Evolutionary conservation across 306 rosid species (phyloP).

Genomic region (Pachyrhizus erosus): DNA sequence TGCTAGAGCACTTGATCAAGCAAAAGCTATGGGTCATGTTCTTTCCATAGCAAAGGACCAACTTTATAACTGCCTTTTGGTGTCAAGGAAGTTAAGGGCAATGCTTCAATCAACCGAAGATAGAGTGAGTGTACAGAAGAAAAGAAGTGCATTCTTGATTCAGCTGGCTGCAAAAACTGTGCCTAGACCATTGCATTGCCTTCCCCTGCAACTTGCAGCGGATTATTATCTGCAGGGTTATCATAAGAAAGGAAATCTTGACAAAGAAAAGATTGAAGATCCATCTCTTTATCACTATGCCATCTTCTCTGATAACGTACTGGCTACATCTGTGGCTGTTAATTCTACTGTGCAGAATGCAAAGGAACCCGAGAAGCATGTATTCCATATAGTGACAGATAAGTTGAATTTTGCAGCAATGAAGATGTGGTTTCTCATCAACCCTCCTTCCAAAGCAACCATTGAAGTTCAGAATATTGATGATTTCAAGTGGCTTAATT

Average conservation of each 20-base stretch:
- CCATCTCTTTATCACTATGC: slow-evolving; percentile 93
- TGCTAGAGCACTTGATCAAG: slow-evolving; percentile 81
- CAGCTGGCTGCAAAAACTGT: slow-evolving; percentile 96
- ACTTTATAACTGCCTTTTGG: slow-evolving; percentile 74
- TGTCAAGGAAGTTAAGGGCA: slow-evolving; percentile 79
- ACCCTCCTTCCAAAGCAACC: slow-evolving; percentile 78
- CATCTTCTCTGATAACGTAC: slow-evolving; percentile 91
- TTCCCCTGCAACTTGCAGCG: slow-evolving; percentile 83
- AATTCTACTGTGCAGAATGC: slow-evolving; percentile 89
- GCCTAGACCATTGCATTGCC: slow-evolving; percentile 91
- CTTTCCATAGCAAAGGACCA: slow-evolving; percentile 89
- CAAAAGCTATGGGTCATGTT: slow-evolving; percentile 91
- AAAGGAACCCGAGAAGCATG: slow-evolving; percentile 86
- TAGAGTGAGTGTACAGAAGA: slow-evolving; percentile 70
- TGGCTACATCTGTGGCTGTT: slow-evolving; percentile 95
- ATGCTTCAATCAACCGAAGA: slow-evolving; percentile 94
- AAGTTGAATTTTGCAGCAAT: slow-evolving; percentile 86
- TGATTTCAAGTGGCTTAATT: slow-evolving; percentile 96
- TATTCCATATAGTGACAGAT: slow-evolving; percentile 93
- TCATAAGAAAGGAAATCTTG: slow-evolving; percentile 57
- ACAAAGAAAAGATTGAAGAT: slow-evolving; percentile 73
- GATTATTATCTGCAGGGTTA: slow-evolving; percentile 78
- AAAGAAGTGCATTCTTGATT: slow-evolving; percentile 85
- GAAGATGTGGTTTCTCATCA: slow-evolving; percentile 95
- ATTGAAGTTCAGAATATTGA: slow-evolving; percentile 87